Conservation (phyloP, 345 rosid genomes). For the Eucalyptus virginea region DNA sequence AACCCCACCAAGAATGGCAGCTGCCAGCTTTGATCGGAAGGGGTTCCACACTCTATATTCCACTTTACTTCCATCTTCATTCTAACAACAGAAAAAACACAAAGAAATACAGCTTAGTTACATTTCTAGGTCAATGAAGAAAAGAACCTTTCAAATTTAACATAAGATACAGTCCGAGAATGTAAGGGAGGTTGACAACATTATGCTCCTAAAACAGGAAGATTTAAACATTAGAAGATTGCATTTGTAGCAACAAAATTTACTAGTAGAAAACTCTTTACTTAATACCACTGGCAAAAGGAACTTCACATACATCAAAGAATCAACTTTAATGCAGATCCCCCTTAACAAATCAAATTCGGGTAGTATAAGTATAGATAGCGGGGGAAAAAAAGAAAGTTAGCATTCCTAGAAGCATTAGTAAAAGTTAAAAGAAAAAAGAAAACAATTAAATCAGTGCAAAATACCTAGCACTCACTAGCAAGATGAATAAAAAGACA, state of each 20-base stretch:
- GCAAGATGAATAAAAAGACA: too few relatives aligned
- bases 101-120: background rate
- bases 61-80: constrained; percentile 85
- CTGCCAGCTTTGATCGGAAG: constrained; percentile 93
- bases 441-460: too few relatives aligned
- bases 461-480: too few relatives aligned
- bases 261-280: background rate
- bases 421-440: background rate
- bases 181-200: background rate
- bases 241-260: background rate
- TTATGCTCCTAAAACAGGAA: background rate
- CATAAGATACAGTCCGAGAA: background rate
- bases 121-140: background rate
- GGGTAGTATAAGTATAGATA: background rate
- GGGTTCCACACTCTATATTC: constrained; percentile 97
- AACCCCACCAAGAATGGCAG: constrained; percentile 97
- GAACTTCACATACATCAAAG: background rate
- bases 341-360: background rate
- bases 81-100: background rate
- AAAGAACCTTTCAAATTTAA: background rate
- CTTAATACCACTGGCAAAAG: background rate
- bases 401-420: background rate
- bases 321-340: background rate
- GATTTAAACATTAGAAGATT: background rate
- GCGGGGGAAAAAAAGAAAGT: background rate